Evolutionary conservation across 495 filamentous ascomycete species (phyloP), one percentile per base, ranked within the genome.

Genomic region (Trichoderma asperelloides): DNA sequence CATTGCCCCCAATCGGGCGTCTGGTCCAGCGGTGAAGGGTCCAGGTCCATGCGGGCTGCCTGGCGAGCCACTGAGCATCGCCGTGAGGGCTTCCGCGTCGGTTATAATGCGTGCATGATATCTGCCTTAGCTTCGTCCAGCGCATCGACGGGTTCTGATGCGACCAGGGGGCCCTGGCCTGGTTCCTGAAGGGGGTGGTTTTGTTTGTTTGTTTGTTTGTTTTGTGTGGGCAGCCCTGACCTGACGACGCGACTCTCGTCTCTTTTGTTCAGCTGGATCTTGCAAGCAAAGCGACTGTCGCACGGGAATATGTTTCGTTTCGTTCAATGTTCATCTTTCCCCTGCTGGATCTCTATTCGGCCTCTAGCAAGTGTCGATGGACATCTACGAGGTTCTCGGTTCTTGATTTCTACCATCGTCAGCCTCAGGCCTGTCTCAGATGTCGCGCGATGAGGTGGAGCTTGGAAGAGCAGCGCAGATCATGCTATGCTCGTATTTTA

Each of bases 71-170:
- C 43, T n/a, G n/a, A 47, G n/a, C 4, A 47, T 3, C n/a, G n/a
- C n/a, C n/a, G n/a, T n/a, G n/a, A 5, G 49, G 25, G 23, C 11
- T 13, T 28, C 12, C 23, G 23, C 13, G 16, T 60, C 55, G 55
- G 55, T 60, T 60, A 60, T 60, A 60, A 60, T 60, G 55, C 55
- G 55, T 60, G 55, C 55, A 60, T 60, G 25, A 60, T 60, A 28
- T 60, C 55, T 60, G 55, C 55, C 8, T 60, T 60, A 60, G 55
- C 55, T 37, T 25, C 55, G 55, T 60, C 55, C 55, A 60, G 55
- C 55, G 55, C 55, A 60, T 60, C 49, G 49, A 55, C 49, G 49
- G 49, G n/a, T 25, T 55, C 5, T 55, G 25, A 12, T 60, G 55
- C 55, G 55, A 60, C 55, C 23, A 21, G 55, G 55, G 55, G 27